These are phyloP conservation scores for Jimgerdemannia flammicorona DNA, from an alignment of 192 early-diverging fungal species.

Conservation along the genomic window DNA sequence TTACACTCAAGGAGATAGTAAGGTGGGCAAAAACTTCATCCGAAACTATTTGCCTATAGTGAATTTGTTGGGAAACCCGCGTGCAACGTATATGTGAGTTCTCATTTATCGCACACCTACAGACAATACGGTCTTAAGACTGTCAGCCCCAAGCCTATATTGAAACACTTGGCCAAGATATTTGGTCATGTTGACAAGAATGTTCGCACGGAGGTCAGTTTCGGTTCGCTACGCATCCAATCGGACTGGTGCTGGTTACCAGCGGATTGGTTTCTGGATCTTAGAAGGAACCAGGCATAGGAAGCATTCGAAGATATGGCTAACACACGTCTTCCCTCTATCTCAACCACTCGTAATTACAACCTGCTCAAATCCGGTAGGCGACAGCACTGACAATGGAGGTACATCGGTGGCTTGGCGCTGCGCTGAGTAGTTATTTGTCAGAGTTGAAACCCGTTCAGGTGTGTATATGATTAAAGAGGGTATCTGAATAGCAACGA, in stretches of 20 bases:
- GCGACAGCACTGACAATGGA: conserved; percentile 70
- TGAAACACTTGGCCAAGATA: conserved; percentile 83
- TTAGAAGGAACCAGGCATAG: background rate
- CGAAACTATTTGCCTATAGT: too few species aligned
- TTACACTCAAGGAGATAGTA: conserved; percentile 57
- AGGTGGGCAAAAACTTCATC: conserved; percentile 20
- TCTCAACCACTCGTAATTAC: too few species aligned
- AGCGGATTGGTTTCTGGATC: background rate
- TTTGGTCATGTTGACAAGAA: conserved; percentile 94
- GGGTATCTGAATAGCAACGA: background rate
- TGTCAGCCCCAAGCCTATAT: conserved; percentile 74
- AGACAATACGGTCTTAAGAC: conserved; percentile 80
- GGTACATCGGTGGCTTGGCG: conserved; percentile 91
- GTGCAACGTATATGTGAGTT: background rate
- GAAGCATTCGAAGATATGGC: too few species aligned
- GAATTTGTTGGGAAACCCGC: too few species aligned
- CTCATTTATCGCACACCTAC: conserved; percentile 2
- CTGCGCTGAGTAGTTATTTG: conserved; percentile 73
- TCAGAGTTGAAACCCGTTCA: conserved; percentile 93
- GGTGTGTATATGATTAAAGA: conserved; percentile 21
- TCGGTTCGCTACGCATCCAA: background rate
- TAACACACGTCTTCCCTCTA: too few species aligned
- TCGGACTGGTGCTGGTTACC: background rate
- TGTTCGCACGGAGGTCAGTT: conserved; percentile 82
- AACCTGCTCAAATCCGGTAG: conserved; percentile 15